Percentiles rank a stretch among this genome's conserved stretches.
Conservation (phyloP, 331 rosid species). For the Malus hybrid region DNA sequence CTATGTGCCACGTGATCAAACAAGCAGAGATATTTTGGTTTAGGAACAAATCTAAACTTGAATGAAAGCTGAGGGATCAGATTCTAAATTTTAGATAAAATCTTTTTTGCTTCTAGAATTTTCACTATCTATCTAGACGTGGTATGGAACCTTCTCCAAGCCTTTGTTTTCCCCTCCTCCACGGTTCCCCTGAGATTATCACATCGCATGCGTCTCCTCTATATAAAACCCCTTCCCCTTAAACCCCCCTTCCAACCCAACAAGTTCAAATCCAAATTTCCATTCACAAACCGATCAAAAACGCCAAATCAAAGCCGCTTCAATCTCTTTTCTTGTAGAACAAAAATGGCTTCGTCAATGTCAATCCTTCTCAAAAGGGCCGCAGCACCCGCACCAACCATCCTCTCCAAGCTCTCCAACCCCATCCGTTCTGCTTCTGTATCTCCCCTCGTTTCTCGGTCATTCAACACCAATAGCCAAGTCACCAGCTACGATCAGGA, state of each 20-base stretch:
- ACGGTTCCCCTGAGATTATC: background rate
- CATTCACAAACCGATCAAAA: background rate
- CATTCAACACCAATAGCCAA: constrained; percentile 52
- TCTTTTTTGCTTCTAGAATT: background rate
- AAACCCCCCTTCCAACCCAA: background rate
- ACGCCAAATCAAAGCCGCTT: background rate
- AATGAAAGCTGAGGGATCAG: no score
- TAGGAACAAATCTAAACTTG: no score
- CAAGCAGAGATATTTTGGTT: no score
- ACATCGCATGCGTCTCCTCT: background rate
- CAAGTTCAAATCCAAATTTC: background rate
- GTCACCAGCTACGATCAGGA: constrained; percentile 12
- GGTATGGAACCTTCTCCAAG: constrained; percentile 6
- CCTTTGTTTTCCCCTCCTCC: background rate
- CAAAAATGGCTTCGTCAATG: constrained; percentile 18
- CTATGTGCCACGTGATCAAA: no score
- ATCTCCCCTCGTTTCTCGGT: constrained; percentile 36
- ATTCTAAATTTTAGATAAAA: no score
- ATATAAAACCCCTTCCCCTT: background rate
- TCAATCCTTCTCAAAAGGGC: constrained; percentile 20
- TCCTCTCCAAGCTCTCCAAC: constrained; percentile 14
- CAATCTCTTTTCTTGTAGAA: background rate
- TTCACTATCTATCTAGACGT: background rate
- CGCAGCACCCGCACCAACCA: background rate
- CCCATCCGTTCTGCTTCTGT: constrained; percentile 25